A percentile compares a stretch with the other conserved stretches of the same genome.
These are phyloP conservation scores for Leucaena leucocephala DNA, from an alignment of 306 rosid species.

Conservation along the genomic window DNA sequence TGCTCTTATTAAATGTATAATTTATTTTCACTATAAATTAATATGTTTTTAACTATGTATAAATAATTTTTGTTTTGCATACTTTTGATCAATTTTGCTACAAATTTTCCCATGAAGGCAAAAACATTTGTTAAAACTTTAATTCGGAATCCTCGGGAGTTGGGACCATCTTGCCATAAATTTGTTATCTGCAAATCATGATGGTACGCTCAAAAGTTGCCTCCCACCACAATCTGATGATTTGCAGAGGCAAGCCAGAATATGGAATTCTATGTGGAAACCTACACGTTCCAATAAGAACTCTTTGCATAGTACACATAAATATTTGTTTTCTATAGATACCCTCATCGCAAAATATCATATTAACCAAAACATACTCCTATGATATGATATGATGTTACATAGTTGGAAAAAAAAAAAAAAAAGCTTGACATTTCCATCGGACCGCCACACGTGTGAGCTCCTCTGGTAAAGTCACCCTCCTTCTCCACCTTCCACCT, in stretches of 20 bases:
- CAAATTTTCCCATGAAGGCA: too few species aligned
- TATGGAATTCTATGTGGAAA: constrained; percentile 31
- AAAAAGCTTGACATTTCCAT: too few species aligned
- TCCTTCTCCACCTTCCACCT: constrained; percentile 36
- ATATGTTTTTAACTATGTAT: too few species aligned
- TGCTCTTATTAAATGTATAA: too few species aligned
- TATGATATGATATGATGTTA: constrained; percentile 22
- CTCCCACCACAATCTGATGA: not conserved
- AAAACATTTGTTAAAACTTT: too few species aligned
- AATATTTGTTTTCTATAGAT: constrained; percentile 16
- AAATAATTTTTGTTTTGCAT: too few species aligned
- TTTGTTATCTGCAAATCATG: not conserved
- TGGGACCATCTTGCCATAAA: constrained; percentile 9
- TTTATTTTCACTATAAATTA: too few species aligned
- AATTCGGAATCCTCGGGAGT: not conserved
- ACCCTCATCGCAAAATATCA: constrained; percentile 10
- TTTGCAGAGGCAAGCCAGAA: constrained; percentile 36
- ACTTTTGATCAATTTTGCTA: too few species aligned
- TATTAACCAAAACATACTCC: constrained; percentile 14
- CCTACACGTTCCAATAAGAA: constrained; percentile 27
- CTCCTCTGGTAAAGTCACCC: constrained; percentile 37
- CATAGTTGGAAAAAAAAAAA: not conserved
- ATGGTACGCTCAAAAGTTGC: not conserved
- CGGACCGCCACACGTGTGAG: too few species aligned
- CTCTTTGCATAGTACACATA: not conserved